Percentiles rank a stretch among this genome's conserved stretches.
These are phyloP conservation scores for Immersiporthe knoxdaviesiana DNA, from an alignment of 2,329 filamentous ascomycete genomes.

Conservation along the genomic window DNA sequence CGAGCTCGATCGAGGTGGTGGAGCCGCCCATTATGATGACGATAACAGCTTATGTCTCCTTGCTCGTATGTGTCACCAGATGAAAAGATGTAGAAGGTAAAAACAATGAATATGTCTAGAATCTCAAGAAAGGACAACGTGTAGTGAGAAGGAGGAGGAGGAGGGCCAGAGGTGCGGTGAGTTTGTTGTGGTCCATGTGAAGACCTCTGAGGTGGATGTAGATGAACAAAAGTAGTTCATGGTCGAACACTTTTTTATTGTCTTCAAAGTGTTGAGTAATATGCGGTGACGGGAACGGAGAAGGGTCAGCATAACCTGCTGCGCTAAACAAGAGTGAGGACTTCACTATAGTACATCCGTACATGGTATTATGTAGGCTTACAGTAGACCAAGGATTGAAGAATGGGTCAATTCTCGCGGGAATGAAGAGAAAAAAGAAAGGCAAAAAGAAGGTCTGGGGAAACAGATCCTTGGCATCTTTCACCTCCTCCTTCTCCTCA, in stretches of 20 bases:
- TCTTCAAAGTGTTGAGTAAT: background rate
- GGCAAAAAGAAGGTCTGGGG: background rate
- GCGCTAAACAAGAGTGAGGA: background rate
- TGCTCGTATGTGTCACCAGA: background rate
- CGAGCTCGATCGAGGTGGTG: conserved; percentile 22
- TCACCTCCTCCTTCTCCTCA: background rate
- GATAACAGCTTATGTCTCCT: no score
- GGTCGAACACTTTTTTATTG: no score
- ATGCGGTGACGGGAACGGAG: background rate
- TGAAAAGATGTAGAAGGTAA: no score
- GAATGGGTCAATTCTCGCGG: background rate
- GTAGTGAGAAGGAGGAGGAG: background rate
- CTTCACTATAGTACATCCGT: no score
- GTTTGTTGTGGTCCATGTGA: background rate
- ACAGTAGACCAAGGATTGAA: no score
- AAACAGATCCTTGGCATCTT: background rate
- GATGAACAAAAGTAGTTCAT: no score
- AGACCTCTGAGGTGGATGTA: no score
- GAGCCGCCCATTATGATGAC: conserved; percentile 8
- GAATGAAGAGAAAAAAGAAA: background rate
- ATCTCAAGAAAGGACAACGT: background rate
- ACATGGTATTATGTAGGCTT: no score
- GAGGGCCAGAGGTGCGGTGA: no score
- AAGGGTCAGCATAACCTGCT: background rate
- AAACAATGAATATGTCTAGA: no score